These are phyloP conservation scores for Pythium phragmitis DNA, from an alignment of 352 stramenopile species.

Conservation along the genomic window DNA sequence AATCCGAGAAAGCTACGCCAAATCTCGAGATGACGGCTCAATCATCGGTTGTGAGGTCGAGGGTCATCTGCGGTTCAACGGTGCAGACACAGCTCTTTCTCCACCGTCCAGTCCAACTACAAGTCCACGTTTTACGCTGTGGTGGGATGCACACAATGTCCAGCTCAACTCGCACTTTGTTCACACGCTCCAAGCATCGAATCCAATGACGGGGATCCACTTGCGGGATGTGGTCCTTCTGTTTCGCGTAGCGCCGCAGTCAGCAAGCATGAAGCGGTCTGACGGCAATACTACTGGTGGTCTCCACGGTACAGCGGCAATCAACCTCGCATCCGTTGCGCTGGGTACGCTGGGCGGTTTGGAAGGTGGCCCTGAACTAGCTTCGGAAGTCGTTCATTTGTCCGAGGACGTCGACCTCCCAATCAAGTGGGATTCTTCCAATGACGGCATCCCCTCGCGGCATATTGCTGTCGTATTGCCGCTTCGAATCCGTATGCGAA, in stretches of 20 bases:
- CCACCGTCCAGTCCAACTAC: background rate
- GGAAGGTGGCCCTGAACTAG: background rate
- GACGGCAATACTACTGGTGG: background rate
- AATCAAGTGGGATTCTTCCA: constrained; percentile 10
- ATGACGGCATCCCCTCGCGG: background rate
- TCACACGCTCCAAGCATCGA: constrained; percentile 29
- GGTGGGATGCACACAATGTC: constrained; percentile 47
- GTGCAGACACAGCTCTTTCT: background rate
- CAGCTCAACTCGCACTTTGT: constrained; percentile 48
- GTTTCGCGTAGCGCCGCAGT: constrained; percentile 18
- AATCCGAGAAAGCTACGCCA: constrained; percentile 6
- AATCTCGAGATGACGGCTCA: background rate
- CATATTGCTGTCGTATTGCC: background rate
- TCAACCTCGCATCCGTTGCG: constrained; percentile 8
- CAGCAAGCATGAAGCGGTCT: background rate
- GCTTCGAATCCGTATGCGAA: constrained; percentile 7
- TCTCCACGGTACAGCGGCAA: constrained; percentile 6
- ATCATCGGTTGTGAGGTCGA: constrained; percentile 44
- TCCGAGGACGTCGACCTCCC: constrained; percentile 16
- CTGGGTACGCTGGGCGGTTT: background rate
- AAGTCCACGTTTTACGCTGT: constrained; percentile 42
- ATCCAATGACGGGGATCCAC: constrained; percentile 3
- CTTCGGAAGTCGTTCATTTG: background rate
- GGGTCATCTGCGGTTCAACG: constrained; percentile 30
- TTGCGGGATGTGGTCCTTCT: constrained; percentile 1